phyloP scores from a whole-genome alignment of 1,284 basidiomycete genomes.

The Anthracocystis panici-leucophaei region DNA sequence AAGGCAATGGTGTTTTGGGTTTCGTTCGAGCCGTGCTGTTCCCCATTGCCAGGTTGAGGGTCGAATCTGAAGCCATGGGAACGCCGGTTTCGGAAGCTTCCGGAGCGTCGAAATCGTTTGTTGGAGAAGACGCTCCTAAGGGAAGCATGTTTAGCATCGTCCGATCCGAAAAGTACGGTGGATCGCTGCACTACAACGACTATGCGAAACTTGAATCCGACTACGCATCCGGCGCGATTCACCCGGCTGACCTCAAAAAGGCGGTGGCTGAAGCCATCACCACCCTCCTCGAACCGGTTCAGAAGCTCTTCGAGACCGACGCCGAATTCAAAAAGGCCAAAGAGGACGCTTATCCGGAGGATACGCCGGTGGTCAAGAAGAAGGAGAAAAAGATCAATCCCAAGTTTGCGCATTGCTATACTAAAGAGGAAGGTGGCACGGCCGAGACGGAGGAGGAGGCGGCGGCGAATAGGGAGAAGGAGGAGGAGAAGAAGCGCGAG shows the following conservation, averaged over 20 bases:
- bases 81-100: conserved; percentile 23
- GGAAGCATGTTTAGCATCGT: conserved; percentile 85
- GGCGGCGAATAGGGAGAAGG: conserved; percentile 42
- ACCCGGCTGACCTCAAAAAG: conserved; percentile 90
- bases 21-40: conserved; percentile 91
- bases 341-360: conserved; percentile 82
- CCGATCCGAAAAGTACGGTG: conserved; percentile 85
- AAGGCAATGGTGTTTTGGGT: conserved; percentile 89
- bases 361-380: conserved; percentile 52
- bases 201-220: conserved; percentile 81
- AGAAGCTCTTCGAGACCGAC: conserved; percentile 79
- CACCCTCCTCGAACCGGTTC: conserved; percentile 84
- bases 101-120: conserved; percentile 43
- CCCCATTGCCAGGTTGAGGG: conserved; percentile 76
- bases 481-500: conserved; percentile 22
- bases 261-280: conserved; percentile 83
- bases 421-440: conserved; percentile 56
- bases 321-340: conserved; percentile 86
- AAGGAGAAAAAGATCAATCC: conserved; percentile 65
- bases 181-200: conserved; percentile 79
- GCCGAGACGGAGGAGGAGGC: conserved; percentile 59
- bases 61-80: conserved; percentile 50
- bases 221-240: conserved; percentile 81
- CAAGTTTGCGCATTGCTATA: conserved; percentile 51
- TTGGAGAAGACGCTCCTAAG: conserved; percentile 76